Conservation (phyloP, 768 basidiomycete species). For the Mycena floridula region DNA sequence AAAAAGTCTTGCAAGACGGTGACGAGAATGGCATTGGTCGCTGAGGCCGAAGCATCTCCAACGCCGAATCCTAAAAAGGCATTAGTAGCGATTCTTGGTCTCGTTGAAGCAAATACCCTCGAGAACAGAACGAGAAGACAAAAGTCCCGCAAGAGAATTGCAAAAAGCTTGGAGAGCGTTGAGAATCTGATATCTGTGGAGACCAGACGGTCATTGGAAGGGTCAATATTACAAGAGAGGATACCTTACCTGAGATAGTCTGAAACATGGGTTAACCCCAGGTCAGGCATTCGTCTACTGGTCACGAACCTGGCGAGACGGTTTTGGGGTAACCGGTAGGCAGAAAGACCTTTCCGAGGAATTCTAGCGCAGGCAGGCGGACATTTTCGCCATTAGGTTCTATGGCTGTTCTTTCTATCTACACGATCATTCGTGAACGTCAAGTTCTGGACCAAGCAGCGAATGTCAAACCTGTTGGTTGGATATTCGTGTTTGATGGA, state of each 20-base stretch:
- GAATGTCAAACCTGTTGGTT: too few relatives aligned
- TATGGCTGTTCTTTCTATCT: too few relatives aligned
- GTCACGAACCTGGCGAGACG: constrained; percentile 48
- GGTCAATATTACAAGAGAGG: neutral
- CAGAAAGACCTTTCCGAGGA: constrained; percentile 46
- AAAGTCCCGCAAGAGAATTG: constrained; percentile 54
- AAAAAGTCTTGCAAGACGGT: constrained; percentile 63
- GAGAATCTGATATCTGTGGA: constrained; percentile 54
- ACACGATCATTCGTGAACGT: too few relatives aligned
- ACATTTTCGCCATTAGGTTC: too few relatives aligned
- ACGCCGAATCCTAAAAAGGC: constrained; percentile 51
- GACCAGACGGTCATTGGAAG: constrained; percentile 5
- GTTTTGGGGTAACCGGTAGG: constrained; percentile 57
- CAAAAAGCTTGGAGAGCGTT: constrained; percentile 69
- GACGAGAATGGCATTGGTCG: constrained; percentile 58
- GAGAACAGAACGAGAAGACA: constrained; percentile 62
- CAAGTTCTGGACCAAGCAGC: too few relatives aligned
- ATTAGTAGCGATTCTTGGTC: neutral
- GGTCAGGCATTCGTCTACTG: neutral
- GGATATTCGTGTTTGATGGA: too few relatives aligned
- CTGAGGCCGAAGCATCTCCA: constrained; percentile 59
- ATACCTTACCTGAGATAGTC: constrained; percentile 48
- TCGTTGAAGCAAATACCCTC: constrained; percentile 37
- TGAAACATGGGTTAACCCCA: constrained; percentile 16
- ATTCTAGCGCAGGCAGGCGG: constrained; percentile 13